A percentile compares a stretch with the other conserved stretches of the same genome.
Evolutionary conservation across 371 early-diverging fungal species (phyloP).

Genomic region (Sporodiniella umbellata): DNA sequence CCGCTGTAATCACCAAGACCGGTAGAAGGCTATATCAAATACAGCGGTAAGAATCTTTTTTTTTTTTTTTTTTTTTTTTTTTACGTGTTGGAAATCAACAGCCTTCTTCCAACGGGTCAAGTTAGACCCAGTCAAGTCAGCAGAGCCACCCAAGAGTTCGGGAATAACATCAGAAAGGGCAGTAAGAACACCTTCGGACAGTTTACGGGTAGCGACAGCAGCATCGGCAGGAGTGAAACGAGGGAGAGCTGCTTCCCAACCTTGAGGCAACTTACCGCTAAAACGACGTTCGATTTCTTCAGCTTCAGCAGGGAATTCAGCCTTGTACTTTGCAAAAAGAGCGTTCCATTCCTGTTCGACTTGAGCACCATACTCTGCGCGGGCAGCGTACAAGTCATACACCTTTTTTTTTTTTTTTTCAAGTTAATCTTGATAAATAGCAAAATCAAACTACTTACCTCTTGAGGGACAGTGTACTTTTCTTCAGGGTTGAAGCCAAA

Average conservation of each 20-base stretch:
- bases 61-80: constrained; percentile 1
- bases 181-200: constrained; percentile 82
- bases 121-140: constrained; percentile 98
- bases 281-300: constrained; percentile 81
- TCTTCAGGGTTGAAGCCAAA: constrained; percentile 83
- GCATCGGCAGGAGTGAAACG: constrained; percentile 76
- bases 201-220: constrained; percentile 90
- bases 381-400: constrained; percentile 63
- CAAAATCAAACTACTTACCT: too few relatives aligned
- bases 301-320: constrained; percentile 64
- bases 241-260: constrained; percentile 74
- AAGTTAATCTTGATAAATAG: not conserved
- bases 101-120: constrained; percentile 94
- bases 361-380: constrained; percentile 58
- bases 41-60: not conserved
- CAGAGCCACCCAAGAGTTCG: constrained; percentile 97
- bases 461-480: constrained; percentile 69
- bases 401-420: constrained; percentile 27
- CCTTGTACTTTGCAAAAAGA: constrained; percentile 62
- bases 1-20: constrained; percentile 80
- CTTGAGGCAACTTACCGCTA: constrained; percentile 69
- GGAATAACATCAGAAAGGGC: constrained; percentile 76
- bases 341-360: constrained; percentile 75
- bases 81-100: constrained; percentile 85
- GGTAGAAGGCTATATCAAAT: constrained; percentile 42